These are phyloP conservation scores for Saitoella complicata DNA, from an alignment of 805 yeast genomes.

Conservation along the genomic window DNA sequence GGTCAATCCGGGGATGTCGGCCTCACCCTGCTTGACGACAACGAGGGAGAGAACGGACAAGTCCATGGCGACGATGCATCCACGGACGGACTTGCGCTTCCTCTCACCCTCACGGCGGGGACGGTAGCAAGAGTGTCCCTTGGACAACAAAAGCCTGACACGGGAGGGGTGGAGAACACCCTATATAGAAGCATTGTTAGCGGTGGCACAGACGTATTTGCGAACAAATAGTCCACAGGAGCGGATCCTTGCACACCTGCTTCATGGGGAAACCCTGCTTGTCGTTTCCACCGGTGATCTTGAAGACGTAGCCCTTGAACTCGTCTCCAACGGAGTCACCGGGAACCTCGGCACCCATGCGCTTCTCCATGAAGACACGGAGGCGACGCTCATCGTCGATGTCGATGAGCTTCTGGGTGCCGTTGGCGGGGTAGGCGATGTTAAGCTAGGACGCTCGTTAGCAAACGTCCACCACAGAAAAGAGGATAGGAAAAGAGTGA, in stretches of 20 bases:
- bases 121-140: constrained; percentile 98
- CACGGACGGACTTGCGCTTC: constrained; percentile 99
- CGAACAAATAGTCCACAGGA: too few species aligned
- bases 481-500: too few species aligned
- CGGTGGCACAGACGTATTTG: too few species aligned
- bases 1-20: constrained; percentile 90
- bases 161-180: constrained; percentile 99
- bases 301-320: constrained; percentile 98
- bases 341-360: constrained; percentile 99
- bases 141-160: constrained; percentile 85
- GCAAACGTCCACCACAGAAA: too few species aligned
- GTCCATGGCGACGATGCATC: constrained; percentile 96
- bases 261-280: constrained; percentile 99
- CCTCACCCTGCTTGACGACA: constrained; percentile 93
- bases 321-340: constrained; percentile 98
- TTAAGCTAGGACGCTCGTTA: constrained; percentile 45
- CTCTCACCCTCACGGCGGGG: constrained; percentile 99
- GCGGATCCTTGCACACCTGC: constrained; percentile 30
- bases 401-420: constrained; percentile 95
- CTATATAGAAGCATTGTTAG: neutral
- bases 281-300: constrained; percentile 99
- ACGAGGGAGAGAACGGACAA: constrained; percentile 88
- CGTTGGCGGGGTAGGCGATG: constrained; percentile 99
- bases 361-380: constrained; percentile 96
- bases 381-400: constrained; percentile 98